Evolutionary conservation across 2,329 filamentous ascomycete species (phyloP).

Genomic region (Biscogniauxia sp.): DNA sequence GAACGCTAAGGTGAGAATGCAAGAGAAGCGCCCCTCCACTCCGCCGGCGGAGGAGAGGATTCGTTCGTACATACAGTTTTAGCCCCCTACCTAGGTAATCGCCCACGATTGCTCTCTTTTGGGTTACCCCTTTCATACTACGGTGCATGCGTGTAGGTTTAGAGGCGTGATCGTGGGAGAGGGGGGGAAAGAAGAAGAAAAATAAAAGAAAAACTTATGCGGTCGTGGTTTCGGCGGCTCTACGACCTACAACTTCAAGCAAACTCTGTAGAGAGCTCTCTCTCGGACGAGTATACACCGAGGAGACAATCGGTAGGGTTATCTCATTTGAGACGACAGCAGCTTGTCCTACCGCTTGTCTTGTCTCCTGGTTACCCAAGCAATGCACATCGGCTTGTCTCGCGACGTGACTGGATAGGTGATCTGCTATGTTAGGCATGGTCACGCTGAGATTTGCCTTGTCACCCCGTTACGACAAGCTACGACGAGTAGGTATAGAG

Average conservation of each 20-base stretch:
- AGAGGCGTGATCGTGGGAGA: too few relatives aligned
- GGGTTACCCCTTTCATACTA: neutral
- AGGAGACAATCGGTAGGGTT: too few relatives aligned
- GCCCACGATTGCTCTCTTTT: neutral
- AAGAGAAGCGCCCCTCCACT: neutral
- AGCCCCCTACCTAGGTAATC: too few relatives aligned
- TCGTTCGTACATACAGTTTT: neutral
- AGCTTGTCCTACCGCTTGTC: neutral
- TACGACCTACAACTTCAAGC: too few relatives aligned
- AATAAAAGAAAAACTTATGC: neutral
- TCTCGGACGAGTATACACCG: neutral
- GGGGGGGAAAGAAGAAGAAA: neutral
- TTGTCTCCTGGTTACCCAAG: neutral
- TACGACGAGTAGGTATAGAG: neutral
- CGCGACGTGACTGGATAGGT: neutral
- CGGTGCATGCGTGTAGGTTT: too few relatives aligned
- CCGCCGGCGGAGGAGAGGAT: neutral
- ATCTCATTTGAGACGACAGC: neutral
- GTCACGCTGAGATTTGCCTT: neutral
- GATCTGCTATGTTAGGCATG: neutral
- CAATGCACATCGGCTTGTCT: neutral
- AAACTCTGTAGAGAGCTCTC: neutral
- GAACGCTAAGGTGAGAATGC: neutral
- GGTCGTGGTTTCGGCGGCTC: neutral
- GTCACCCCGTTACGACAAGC: neutral